phyloP scores from a whole-genome alignment of 2,329 filamentous ascomycete species.

The Fusarium robinianum region DNA sequence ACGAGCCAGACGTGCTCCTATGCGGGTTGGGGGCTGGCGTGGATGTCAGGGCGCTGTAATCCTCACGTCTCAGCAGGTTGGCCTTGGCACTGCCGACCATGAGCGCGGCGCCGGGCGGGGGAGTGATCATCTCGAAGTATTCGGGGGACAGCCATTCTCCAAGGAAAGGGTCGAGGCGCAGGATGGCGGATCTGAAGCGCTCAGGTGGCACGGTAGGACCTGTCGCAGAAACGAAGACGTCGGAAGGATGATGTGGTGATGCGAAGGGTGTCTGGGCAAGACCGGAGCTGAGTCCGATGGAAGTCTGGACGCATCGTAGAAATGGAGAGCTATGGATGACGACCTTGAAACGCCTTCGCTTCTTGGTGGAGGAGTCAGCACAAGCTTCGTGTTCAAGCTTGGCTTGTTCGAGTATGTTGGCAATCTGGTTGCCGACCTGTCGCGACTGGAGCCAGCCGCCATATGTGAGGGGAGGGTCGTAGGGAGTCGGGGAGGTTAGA shows the following conservation, averaged over 20 bases:
- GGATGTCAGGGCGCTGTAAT: conserved; percentile 58
- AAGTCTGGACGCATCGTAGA: conserved; percentile 88
- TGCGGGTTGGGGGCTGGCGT: conserved; percentile 23
- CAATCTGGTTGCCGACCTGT: conserved; percentile 80
- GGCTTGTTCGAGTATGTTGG: conserved; percentile 65
- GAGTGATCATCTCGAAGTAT: conserved; percentile 91
- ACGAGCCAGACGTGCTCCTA: conserved; percentile 34
- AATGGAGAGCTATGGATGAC: conserved; percentile 95
- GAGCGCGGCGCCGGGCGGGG: conserved; percentile 81
- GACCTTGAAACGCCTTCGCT: conserved; percentile 71
- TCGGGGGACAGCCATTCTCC: conserved; percentile 94
- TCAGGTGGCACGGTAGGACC: conserved; percentile 32
- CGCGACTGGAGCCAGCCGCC: conserved; percentile 89
- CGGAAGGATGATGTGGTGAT: conserved; percentile 40
- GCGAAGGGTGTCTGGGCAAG: conserved; percentile 62
- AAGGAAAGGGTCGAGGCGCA: conserved; percentile 89
- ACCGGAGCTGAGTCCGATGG: conserved; percentile 83
- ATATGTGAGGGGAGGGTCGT: conserved; percentile 94
- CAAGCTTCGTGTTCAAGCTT: conserved; percentile 50
- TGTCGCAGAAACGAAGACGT: conserved; percentile 43
- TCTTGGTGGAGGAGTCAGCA: conserved; percentile 32
- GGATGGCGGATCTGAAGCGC: conserved; percentile 58
- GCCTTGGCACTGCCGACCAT: conserved; percentile 91
- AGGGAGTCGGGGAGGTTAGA: conserved; percentile 87
- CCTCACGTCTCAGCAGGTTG: conserved; percentile 77